A percentile compares a stretch with the other conserved stretches of the same genome.
These are phyloP conservation scores for Pseudogymnoascus sp. DNA, from an alignment of 2,329 filamentous ascomycete species.

Conservation along the genomic window DNA sequence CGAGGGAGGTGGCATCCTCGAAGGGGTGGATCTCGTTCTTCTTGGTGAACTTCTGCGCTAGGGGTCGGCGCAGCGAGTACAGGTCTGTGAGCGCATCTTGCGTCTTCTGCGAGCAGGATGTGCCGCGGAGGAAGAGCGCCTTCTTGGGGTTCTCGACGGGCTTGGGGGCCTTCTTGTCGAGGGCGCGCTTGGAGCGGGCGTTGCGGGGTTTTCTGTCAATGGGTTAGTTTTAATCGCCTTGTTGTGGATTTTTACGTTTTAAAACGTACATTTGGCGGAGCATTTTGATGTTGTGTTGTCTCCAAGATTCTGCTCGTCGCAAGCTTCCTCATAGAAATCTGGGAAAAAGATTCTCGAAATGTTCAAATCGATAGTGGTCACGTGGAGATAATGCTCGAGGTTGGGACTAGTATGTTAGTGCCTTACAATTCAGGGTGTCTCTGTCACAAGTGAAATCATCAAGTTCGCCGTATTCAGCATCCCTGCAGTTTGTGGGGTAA, in stretches of 20 bases:
- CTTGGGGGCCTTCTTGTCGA: slow-evolving; percentile 90
- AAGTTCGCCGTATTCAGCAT: not conserved
- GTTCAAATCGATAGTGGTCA: slow-evolving; percentile 6
- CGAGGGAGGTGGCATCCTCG: slow-evolving; percentile 77
- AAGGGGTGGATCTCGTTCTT: slow-evolving; percentile 96
- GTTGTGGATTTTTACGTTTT: not conserved
- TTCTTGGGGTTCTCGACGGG: slow-evolving; percentile 82
- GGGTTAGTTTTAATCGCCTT: slow-evolving; percentile 8
- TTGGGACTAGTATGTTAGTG: not conserved
- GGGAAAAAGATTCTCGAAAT: slow-evolving; percentile 4
- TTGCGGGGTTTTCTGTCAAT: slow-evolving; percentile 57
- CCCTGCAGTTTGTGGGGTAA: slow-evolving; percentile 5
- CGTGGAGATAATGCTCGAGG: slow-evolving; percentile 1
- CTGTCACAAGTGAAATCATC: slow-evolving; percentile 1
- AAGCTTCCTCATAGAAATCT: slow-evolving; percentile 5
- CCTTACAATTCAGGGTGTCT: not conserved
- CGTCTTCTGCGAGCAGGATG: slow-evolving; percentile 72
- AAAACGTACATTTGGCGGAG: slow-evolving; percentile 29
- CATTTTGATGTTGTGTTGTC: slow-evolving; percentile 23
- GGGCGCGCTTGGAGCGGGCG: slow-evolving; percentile 87
- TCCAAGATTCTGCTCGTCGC: slow-evolving; percentile 8
- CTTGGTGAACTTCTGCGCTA: slow-evolving; percentile 88
- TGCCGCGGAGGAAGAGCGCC: slow-evolving; percentile 82
- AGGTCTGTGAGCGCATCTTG: slow-evolving; percentile 82
- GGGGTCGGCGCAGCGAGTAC: slow-evolving; percentile 73